A percentile compares a stretch with the other conserved stretches of the same genome.
Conservation (phyloP, 2,329 filamentous ascomycete genomes). For the Pseudopyricularia cyperi region DNA sequence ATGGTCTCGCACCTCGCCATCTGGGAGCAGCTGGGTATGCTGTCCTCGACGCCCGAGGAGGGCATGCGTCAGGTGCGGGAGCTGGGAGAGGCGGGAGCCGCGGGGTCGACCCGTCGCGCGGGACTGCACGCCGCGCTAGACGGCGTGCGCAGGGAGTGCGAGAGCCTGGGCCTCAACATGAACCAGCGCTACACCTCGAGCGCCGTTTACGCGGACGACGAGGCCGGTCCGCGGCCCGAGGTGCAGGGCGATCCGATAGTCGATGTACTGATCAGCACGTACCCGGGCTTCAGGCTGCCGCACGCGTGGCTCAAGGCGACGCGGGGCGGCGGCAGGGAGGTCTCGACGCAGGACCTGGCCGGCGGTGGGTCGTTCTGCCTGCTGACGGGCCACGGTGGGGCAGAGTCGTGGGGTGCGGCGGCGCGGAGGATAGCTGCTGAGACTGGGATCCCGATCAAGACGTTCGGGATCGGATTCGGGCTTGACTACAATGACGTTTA, state of each 20-base stretch:
- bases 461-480: conserved; percentile 39
- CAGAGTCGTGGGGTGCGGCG: conserved; percentile 34
- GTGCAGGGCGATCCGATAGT: conserved; percentile 23
- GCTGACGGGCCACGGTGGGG: conserved; percentile 41
- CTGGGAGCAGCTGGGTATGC: conserved; percentile 31
- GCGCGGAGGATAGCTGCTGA: conserved; percentile 22
- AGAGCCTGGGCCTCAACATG: conserved; percentile 46
- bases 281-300: conserved; percentile 45
- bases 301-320: conserved; percentile 47
- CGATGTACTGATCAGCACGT: conserved; percentile 34
- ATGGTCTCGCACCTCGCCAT: conserved; percentile 35
- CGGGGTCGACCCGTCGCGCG: conserved; percentile 24
- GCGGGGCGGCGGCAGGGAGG: conserved; percentile 24
- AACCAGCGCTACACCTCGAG: conserved; percentile 36
- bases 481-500: conserved; percentile 51
- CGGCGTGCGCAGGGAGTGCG: conserved; percentile 32
- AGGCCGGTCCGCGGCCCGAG: conserved; percentile 12
- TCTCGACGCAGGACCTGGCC: conserved; percentile 48
- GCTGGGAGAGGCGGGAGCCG: conserved; percentile 21
- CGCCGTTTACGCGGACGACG: conserved; percentile 30
- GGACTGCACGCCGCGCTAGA: conserved; percentile 27
- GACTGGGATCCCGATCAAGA: conserved; percentile 31
- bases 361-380: conserved; percentile 39
- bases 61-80: conserved; percentile 24
- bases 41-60: conserved; percentile 21